Conservation (phyloP, 129 eudicot genomes). For the Pittosporum tobira region DNA sequence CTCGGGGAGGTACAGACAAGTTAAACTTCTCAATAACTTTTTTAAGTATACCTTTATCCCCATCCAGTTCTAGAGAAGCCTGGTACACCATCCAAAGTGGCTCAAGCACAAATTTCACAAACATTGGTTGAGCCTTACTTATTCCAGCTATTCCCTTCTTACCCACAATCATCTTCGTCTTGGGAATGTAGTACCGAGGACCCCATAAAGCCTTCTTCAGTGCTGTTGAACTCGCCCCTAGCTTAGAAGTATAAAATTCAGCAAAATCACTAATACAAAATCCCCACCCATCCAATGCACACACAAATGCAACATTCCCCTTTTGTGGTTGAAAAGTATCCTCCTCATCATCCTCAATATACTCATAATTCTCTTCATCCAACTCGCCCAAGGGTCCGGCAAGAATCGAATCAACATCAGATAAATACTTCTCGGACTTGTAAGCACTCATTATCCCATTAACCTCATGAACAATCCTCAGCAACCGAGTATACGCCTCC, state of each 20-base stretch:
- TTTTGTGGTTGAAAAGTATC: constrained; percentile 93
- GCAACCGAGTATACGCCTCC: constrained; percentile 73
- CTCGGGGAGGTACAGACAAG: constrained; percentile 70
- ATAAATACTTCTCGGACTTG: constrained; percentile 79
- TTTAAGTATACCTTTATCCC: constrained; percentile 53
- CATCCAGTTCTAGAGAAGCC: constrained; percentile 54
- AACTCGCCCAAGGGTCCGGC: constrained; percentile 46
- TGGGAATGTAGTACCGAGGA: constrained; percentile 63
- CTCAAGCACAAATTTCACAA: constrained; percentile 74
- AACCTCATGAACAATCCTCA: constrained; percentile 86
- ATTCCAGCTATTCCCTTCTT: constrained; percentile 57
- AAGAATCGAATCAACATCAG: constrained; percentile 90
- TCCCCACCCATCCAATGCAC: constrained; percentile 99
- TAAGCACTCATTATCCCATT: constrained; percentile 76
- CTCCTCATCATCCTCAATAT: constrained; percentile 82
- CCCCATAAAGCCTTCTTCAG: constrained; percentile 88
- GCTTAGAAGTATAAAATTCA: constrained; percentile 67
- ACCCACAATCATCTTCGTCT: constrained; percentile 70
- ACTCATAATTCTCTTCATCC: constrained; percentile 44
- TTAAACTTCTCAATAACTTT: constrained; percentile 60
- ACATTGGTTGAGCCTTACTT: constrained; percentile 74
- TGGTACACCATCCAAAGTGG: constrained; percentile 91
- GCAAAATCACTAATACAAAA: constrained; percentile 70
- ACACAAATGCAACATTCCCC: constrained; percentile 87
- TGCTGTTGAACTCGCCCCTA: constrained; percentile 49